A percentile compares a stretch with the other conserved stretches of the same genome.
These are phyloP conservation scores for Isatis lusitanica DNA, from an alignment of 441 rosid species.

Conservation along the genomic window DNA sequence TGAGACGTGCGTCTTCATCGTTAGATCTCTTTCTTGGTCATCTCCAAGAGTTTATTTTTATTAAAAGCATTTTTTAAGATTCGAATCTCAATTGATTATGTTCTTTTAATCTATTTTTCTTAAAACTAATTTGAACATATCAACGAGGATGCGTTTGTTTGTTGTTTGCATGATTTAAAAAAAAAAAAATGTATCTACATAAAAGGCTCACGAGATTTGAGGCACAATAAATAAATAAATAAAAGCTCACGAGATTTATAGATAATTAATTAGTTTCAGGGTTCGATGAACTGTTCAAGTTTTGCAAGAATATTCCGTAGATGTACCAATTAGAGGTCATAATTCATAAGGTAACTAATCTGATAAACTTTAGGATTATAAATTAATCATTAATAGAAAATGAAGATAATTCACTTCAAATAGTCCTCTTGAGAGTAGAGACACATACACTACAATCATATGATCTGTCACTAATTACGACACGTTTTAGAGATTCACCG, in stretches of 20 bases:
- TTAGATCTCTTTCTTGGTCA: slow-evolving; percentile 28
- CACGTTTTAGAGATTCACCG: slow-evolving; percentile 11
- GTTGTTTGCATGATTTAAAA: background rate
- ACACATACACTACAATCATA: slow-evolving; percentile 5
- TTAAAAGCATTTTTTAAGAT: background rate
- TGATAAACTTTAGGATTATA: background rate
- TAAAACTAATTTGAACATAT: slow-evolving; percentile 6
- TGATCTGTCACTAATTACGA: slow-evolving; percentile 6
- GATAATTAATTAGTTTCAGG: background rate
- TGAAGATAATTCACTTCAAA: background rate
- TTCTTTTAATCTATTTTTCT: background rate
- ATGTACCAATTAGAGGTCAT: slow-evolving; percentile 12
- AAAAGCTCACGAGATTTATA: background rate
- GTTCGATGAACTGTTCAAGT: background rate
- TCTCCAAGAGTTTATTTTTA: background rate
- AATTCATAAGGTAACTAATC: background rate
- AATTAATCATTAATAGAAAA: background rate
- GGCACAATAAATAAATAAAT: background rate
- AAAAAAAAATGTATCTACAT: background rate
- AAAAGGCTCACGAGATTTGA: background rate
- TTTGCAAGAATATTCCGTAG: slow-evolving; percentile 19
- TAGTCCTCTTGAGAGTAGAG: slow-evolving; percentile 4
- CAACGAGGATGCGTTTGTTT: slow-evolving; percentile 21
- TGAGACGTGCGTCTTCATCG: slow-evolving; percentile 22
- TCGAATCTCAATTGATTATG: slow-evolving; percentile 25